phyloP scores from a whole-genome alignment of 805 yeast species.

The Teunomyces pallodes region DNA sequence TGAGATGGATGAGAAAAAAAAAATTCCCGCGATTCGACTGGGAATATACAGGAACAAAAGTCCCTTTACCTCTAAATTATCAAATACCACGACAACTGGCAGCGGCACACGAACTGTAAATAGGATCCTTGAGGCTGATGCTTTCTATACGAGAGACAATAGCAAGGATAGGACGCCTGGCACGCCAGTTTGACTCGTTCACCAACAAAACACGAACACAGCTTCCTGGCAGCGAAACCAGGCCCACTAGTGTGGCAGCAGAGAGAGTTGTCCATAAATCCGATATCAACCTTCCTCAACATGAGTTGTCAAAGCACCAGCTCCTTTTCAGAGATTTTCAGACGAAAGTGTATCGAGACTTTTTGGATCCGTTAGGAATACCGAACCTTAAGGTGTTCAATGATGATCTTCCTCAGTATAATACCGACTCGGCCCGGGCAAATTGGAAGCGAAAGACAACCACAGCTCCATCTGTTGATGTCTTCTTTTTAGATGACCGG shows the following conservation, averaged over 20 bases:
- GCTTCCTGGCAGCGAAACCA: background rate
- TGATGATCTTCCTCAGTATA: constrained; percentile 20
- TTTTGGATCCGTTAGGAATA: constrained; percentile 33
- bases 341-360: constrained; percentile 26
- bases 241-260: background rate
- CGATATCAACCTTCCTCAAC: constrained; percentile 1
- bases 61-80: background rate
- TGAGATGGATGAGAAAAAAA: constrained; percentile 6
- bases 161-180: constrained; percentile 31
- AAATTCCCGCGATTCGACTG: background rate
- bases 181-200: constrained; percentile 23
- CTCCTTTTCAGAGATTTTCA: constrained; percentile 13
- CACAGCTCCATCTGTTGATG: constrained; percentile 10
- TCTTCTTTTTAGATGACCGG: constrained; percentile 27
- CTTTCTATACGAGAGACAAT: constrained; percentile 33
- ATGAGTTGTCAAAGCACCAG: background rate
- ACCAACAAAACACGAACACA: constrained; percentile 2
- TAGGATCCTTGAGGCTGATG: constrained; percentile 14
- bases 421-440: constrained; percentile 20
- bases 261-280: constrained; percentile 1
- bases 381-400: constrained; percentile 31
- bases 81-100: too few species aligned
- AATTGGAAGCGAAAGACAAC: constrained; percentile 24
- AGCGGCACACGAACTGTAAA: too few species aligned
- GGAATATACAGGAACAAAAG: constrained; percentile 5